phyloP scores from a whole-genome alignment of 148 eudicot species.

The Chenopodium formosanum region DNA sequence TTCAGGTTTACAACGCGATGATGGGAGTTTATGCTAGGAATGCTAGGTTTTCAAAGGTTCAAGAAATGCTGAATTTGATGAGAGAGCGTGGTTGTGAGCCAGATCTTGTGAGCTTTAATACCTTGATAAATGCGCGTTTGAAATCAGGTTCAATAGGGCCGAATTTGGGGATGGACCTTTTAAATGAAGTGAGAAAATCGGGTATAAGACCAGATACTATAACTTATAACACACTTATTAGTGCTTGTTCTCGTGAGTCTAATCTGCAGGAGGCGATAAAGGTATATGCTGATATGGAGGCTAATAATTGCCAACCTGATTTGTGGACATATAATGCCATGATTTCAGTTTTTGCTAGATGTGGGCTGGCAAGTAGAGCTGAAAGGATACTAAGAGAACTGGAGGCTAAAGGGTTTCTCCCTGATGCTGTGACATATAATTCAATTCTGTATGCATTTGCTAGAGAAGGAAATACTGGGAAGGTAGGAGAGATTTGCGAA shows the following conservation, averaged over 20 bases:
- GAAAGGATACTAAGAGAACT: conserved; percentile 60
- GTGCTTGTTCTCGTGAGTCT: conserved; percentile 92
- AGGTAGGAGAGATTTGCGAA: conserved; percentile 62
- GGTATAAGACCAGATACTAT: conserved; percentile 89
- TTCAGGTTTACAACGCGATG: conserved; percentile 96
- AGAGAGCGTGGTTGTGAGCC: conserved; percentile 77
- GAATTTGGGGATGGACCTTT: conserved; percentile 64
- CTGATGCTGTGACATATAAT: conserved; percentile 96
- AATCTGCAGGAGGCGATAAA: conserved; percentile 83
- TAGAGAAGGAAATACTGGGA: conserved; percentile 75
- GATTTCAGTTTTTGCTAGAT: conserved; percentile 92
- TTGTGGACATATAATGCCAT: conserved; percentile 99
- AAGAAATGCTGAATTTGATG: conserved; percentile 80
- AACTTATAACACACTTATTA: conserved; percentile 94
- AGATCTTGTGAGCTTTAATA: conserved; percentile 90
- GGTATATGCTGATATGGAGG: conserved; percentile 82
- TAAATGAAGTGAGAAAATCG: conserved; percentile 71
- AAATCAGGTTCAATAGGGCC: conserved; percentile 61
- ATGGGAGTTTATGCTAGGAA: conserved; percentile 96
- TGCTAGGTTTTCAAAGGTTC: conserved; percentile 72
- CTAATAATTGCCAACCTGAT: conserved; percentile 81
- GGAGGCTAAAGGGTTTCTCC: conserved; percentile 71
- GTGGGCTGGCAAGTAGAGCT: conserved; percentile 72
- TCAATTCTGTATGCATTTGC: conserved; percentile 86
- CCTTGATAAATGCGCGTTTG: conserved; percentile 87